Evolutionary conservation across 345 rosid genomes (phyloP).

Genomic region (Viola odorata): DNA sequence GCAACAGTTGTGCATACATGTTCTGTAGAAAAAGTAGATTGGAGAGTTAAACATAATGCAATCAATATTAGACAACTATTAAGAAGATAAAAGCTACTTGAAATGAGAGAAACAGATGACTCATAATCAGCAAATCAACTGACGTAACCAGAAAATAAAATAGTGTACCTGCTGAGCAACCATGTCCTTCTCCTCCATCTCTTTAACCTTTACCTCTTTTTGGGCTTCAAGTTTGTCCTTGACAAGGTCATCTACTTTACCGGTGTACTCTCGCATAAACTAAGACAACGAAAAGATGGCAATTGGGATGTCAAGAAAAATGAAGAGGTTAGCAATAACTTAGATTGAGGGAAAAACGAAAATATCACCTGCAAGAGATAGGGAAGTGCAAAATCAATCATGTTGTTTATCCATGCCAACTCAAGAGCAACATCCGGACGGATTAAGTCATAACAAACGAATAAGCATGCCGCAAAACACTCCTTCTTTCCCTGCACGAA

Average conservation of each 20-base stretch:
- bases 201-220: conserved; percentile 56
- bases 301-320: background rate
- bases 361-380: conserved; percentile 29
- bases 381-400: conserved; percentile 86
- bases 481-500: conserved; percentile 62
- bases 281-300: conserved; percentile 13
- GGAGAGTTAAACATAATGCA: background rate
- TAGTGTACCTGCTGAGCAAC: conserved; percentile 66
- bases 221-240: conserved; percentile 67
- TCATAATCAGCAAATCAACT: too few relatives aligned
- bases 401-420: conserved; percentile 83
- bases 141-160: too few relatives aligned
- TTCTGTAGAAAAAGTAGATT: conserved; percentile 38
- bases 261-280: conserved; percentile 70
- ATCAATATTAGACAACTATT: background rate
- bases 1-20: conserved; percentile 88
- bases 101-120: too few relatives aligned
- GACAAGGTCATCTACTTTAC: conserved; percentile 72
- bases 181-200: conserved; percentile 66
- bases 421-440: conserved; percentile 80
- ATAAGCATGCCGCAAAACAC: conserved; percentile 84
- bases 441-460: conserved; percentile 81
- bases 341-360: background rate
- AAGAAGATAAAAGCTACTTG: too few relatives aligned
- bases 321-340: background rate